phyloP scores from a whole-genome alignment of 441 rosid species.

The Populus hybrid region DNA sequence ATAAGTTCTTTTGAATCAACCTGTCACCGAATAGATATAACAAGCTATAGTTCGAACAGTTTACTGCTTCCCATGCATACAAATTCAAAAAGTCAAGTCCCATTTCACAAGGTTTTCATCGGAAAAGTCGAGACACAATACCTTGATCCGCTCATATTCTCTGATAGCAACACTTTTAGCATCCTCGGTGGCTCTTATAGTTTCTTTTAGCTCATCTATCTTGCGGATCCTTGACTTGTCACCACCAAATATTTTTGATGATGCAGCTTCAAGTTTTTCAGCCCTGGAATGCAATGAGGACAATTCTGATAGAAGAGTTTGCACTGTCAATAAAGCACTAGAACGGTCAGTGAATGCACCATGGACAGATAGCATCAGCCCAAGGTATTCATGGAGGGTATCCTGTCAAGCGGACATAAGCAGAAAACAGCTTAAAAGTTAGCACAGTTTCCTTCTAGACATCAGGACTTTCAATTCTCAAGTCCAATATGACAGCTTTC shows the following conservation, averaged over 20 bases:
- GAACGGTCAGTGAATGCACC: conserved; percentile 86
- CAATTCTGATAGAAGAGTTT: conserved; percentile 78
- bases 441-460: not conserved
- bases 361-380: conserved; percentile 75
- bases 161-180: conserved; percentile 76
- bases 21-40: too few species aligned
- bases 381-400: conserved; percentile 83
- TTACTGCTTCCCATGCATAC: too few species aligned
- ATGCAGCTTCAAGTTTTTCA: conserved; percentile 89
- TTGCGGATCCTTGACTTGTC: conserved; percentile 83
- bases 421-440: not conserved
- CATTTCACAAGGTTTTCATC: not conserved
- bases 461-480: not conserved
- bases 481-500: not conserved
- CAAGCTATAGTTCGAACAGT: too few species aligned
- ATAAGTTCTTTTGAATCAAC: too few species aligned
- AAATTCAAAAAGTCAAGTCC: too few species aligned
- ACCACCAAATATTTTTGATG: conserved; percentile 89
- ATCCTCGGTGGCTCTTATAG: conserved; percentile 65
- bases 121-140: conserved; percentile 8
- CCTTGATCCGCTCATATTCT: conserved; percentile 88
- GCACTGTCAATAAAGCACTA: conserved; percentile 79
- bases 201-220: conserved; percentile 80
- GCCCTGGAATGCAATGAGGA: conserved; percentile 61
- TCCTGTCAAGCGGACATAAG: conserved; percentile 41